A percentile compares a stretch with the other conserved stretches of the same genome.
Evolutionary conservation across 1,284 basidiomycete species (phyloP).

Genomic region (Megacollybia platyphylla): DNA sequence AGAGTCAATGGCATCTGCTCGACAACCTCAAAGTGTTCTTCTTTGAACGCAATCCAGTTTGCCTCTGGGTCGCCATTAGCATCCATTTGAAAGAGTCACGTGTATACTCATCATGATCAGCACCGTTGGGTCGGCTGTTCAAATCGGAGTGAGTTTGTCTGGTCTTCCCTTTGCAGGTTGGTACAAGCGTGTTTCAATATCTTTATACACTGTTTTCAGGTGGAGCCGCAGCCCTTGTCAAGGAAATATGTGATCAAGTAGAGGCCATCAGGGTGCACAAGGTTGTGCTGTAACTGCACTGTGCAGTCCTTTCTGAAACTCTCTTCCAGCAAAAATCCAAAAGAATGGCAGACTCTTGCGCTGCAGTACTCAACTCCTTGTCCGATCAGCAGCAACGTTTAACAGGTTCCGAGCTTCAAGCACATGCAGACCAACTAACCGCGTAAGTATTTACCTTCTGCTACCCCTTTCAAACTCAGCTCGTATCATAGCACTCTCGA

Average conservation of each 20-base stretch:
- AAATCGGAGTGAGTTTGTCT: too few relatives aligned
- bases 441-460: constrained; percentile 18
- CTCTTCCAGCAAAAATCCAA: constrained; percentile 23
- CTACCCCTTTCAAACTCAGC: not conserved
- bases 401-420: constrained; percentile 23
- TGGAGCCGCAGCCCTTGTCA: too few relatives aligned
- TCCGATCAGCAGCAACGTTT: constrained; percentile 22
- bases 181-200: too few relatives aligned
- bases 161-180: too few relatives aligned
- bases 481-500: constrained; percentile 20
- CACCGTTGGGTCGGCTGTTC: too few relatives aligned
- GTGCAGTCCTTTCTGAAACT: constrained; percentile 1
- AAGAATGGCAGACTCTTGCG: constrained; percentile 26
- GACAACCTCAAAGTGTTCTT: constrained; percentile 75
- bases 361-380: constrained; percentile 21
- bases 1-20: constrained; percentile 82
- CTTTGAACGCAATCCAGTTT: constrained; percentile 66
- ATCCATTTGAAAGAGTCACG: not conserved
- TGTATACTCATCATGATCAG: too few relatives aligned
- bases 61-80: constrained; percentile 14
- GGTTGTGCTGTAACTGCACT: too few relatives aligned
- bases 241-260: too few relatives aligned
- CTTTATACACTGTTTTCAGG: too few relatives aligned
- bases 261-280: too few relatives aligned
- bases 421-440: constrained; percentile 27